Evolutionary conservation across 352 stramenopile genomes (phyloP).

Genomic region (Globisporangium viniferum): DNA sequence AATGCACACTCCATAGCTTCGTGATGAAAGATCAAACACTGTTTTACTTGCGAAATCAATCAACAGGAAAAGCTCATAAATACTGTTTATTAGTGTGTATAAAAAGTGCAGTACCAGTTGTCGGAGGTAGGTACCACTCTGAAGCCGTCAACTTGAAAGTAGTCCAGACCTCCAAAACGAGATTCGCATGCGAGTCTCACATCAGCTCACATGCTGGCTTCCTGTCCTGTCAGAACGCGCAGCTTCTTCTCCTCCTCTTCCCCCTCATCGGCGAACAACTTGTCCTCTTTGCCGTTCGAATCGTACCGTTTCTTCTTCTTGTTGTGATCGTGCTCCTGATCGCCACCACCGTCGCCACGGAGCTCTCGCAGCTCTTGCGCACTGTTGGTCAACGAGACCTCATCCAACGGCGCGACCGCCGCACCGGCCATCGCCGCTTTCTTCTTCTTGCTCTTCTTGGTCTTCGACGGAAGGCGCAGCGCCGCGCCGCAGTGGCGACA

Average conservation of each 20-base stretch:
- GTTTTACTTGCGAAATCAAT: no score
- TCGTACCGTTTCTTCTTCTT: background rate
- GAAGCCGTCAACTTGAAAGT: background rate
- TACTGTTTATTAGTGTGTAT: no score
- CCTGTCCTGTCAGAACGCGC: slow-evolving; percentile 3
- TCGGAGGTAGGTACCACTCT: no score
- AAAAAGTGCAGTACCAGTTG: no score
- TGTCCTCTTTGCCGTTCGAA: background rate
- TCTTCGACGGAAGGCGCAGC: slow-evolving; percentile 29
- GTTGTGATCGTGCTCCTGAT: background rate
- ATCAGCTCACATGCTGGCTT: slow-evolving; percentile 11
- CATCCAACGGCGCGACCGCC: background rate
- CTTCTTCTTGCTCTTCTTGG: slow-evolving; percentile 27
- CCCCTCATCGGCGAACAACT: background rate
- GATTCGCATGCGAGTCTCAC: background rate
- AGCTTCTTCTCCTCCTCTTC: background rate
- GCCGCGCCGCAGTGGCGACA: slow-evolving; percentile 40
- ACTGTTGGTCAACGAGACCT: slow-evolving; percentile 1
- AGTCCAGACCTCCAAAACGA: background rate
- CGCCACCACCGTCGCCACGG: background rate
- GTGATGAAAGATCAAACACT: no score
- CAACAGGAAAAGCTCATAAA: no score
- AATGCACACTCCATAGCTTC: no score
- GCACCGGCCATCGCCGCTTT: background rate
- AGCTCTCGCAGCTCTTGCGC: background rate